Evolutionary conservation across 2,329 filamentous ascomycete genomes (phyloP), one percentile per base, ranked within the genome.

Genomic region (Ceratocystis lukuohia): DNA sequence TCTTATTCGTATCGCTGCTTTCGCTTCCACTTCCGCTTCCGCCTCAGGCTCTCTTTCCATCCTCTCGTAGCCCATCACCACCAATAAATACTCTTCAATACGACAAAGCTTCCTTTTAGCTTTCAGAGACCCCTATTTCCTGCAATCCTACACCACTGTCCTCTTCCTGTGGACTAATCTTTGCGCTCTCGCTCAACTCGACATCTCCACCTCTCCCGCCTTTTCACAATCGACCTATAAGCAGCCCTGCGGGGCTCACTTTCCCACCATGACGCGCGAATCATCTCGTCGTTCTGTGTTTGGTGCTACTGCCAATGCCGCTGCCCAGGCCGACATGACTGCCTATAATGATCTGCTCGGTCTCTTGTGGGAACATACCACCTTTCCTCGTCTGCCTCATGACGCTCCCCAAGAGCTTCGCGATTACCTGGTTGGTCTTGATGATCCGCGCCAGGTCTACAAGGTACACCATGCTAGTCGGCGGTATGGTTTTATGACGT

Each of bases 401-500:
- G 84, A 87, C 76, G 84, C 84, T 66, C 85, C 85, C 1, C 71
- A 75, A 22, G 82, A 85, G 71, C 75, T 88, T 65, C 79, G 76
- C 67, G 78, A 82, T 10, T 74, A 81, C 62, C 77, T 85, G 25
- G 77, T 83, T 67, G 78, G 84, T 65, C 77, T 88, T 65, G 82
- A 86, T 63, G 84, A 86, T 69, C 85, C 85, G 2, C 80, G 78
- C 69, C 79, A 79, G 65, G 79, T 86, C 59, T 87, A 86, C 70
- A 79, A 80, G 44, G 80, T 87, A 22, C 80, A 87, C 72, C 79
- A 78, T 63, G 84, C 84, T 37, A 81, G 78, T 69, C 81, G 85
- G 44, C 82, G 85, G 3, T 83, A 86, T 71, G 79, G 82, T 69
- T 84, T 88, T 69, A 87, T 90, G 72, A 75, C 82, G 2, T 75